phyloP scores from a whole-genome alignment of 164 flowering plant genomes.

The Euptelea pleiosperma region DNA sequence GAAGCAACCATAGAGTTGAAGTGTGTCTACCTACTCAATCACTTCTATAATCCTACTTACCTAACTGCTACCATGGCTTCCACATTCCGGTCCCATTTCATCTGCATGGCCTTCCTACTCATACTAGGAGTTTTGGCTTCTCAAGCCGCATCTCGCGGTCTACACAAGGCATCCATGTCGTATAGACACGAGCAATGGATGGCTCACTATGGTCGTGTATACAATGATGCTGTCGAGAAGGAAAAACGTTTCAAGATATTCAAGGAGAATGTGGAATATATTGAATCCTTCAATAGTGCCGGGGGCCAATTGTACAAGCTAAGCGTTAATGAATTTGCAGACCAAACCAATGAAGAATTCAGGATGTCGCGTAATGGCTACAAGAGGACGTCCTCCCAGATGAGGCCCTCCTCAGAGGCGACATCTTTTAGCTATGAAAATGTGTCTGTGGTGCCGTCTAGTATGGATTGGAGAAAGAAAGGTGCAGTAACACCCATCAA shows the following conservation, averaged over 20 bases:
- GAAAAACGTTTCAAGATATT: slow-evolving; percentile 10
- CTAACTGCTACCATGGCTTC: no score
- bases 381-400: background rate
- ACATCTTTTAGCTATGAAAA: slow-evolving; percentile 19
- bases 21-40: no score
- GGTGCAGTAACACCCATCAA: slow-evolving; percentile 29
- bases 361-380: slow-evolving; percentile 8
- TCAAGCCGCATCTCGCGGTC: slow-evolving; percentile 11
- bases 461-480: slow-evolving; percentile 24
- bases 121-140: slow-evolving; percentile 12
- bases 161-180: background rate
- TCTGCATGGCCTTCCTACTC: no score
- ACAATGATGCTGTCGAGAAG: slow-evolving; percentile 10
- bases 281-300: slow-evolving; percentile 15
- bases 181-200: slow-evolving; percentile 18
- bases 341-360: slow-evolving; percentile 22
- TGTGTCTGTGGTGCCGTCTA: slow-evolving; percentile 8
- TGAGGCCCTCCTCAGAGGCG: no score
- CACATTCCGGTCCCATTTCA: no score
- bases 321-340: slow-evolving; percentile 17
- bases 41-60: no score
- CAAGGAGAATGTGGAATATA: slow-evolving; percentile 7
- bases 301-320: slow-evolving; percentile 10
- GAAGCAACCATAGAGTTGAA: no score
- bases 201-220: slow-evolving; percentile 8